Base-by-base conservation (phyloP, 176 grass and related monocot species). In the Phyllostachys edulis region DNA sequence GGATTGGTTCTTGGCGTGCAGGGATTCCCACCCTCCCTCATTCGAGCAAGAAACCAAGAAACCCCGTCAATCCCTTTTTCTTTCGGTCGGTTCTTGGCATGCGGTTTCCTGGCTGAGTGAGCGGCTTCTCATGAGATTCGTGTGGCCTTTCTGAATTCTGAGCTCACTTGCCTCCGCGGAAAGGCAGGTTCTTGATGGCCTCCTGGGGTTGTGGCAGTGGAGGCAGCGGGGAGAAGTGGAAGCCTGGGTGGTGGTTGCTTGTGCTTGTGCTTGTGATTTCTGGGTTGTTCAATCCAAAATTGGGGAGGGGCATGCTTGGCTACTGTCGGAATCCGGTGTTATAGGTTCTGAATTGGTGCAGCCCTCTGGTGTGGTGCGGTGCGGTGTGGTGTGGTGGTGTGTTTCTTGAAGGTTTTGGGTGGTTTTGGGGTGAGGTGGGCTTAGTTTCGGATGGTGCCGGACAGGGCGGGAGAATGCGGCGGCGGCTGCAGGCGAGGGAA, bases 341-440 rank as follows among this genome's bases (percentile, higher is more conserved):
- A 32, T 38, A 80, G 76, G 9, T 61, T 63, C 62, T 77, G 69
- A 80, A 70, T 45, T 81, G 80, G 70, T 85, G 71, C 63, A 87
- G 79, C 55, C 41, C 24, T 81, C 37, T 61, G n/a, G 39, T 68
- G n/a, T 80, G 65, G 27, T 55, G 36, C 5, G n/a, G n/a, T n/a
- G n/a, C n/a, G n/a, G n/a, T n/a, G n/a, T n/a, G 63, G 76, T 54
- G 34, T 5, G 56, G 77, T 23, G 69, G 71, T 85, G 85, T 82
- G 82, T 85, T 63, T 94, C 83, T 69, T 90, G 41, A n/a, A 68
- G 65, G 66, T 47, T 74, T 6, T 85, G 76, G 32, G 37, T 38
- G 37, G 37, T 38, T 38, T 38, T 42, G 29, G 29, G 56, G 27
- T 63, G 70, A 46, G 66, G 9, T 49, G 69, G 69, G 39, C 76